A percentile compares a stretch with the other conserved stretches of the same genome.
Evolutionary conservation across 2,329 filamentous ascomycete species (phyloP).

Genomic region (Colletotrichum theobromicola): DNA sequence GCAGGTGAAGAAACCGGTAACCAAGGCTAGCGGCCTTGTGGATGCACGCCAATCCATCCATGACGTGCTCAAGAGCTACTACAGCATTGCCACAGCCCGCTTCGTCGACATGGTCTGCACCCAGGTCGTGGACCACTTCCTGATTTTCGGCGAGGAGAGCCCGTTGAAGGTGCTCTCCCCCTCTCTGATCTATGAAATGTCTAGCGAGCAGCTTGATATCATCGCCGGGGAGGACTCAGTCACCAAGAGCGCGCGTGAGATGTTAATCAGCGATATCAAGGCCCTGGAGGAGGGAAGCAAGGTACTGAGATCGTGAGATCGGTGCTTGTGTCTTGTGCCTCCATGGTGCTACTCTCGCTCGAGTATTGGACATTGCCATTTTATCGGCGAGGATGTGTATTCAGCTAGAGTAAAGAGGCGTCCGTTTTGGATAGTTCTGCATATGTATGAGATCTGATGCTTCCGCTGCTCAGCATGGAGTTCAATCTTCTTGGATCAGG

Average conservation of each 20-base stretch:
- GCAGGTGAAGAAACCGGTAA: neutral
- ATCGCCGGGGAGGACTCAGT: slow-evolving; percentile 63
- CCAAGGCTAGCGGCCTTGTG: neutral
- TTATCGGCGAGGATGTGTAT: too few species aligned
- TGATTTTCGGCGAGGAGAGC: slow-evolving; percentile 53
- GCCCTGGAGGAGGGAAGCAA: slow-evolving; percentile 44
- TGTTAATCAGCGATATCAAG: slow-evolving; percentile 49
- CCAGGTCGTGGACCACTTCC: slow-evolving; percentile 59
- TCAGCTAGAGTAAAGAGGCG: too few species aligned
- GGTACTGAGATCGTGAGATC: too few species aligned
- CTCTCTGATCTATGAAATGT: slow-evolving; percentile 53
- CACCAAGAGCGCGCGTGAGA: slow-evolving; percentile 43
- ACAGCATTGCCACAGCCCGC: slow-evolving; percentile 62
- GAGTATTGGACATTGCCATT: neutral
- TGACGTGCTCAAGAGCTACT: slow-evolving; percentile 65
- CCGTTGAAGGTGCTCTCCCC: slow-evolving; percentile 60
- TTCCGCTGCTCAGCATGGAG: too few species aligned
- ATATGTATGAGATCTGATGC: too few species aligned
- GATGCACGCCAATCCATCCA: slow-evolving; percentile 57
- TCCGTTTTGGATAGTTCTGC: too few species aligned
- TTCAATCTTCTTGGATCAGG: neutral
- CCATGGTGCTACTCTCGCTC: neutral
- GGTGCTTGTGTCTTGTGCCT: too few species aligned
- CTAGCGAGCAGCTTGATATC: slow-evolving; percentile 51
- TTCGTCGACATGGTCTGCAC: slow-evolving; percentile 68